These are phyloP conservation scores for Cadophora luteo-olivacea DNA, from an alignment of 2,329 filamentous ascomycete genomes.

Conservation along the genomic window DNA sequence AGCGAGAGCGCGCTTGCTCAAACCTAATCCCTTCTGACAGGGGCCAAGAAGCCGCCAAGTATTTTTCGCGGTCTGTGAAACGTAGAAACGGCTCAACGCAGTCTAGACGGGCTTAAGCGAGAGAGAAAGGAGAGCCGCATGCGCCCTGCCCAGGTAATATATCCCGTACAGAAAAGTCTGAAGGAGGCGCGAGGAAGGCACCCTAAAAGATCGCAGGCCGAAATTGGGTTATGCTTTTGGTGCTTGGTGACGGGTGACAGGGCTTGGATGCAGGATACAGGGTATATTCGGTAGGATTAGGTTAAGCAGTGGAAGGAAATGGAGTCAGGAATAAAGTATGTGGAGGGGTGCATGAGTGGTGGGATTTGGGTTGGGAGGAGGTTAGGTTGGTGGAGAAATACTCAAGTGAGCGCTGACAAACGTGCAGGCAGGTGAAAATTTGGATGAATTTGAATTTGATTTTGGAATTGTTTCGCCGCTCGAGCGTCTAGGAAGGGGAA, in stretches of 20 bases:
- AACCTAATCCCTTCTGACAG: not conserved
- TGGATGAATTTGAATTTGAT: too few relatives aligned
- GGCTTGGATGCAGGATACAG: not conserved
- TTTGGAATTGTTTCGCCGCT: too few relatives aligned
- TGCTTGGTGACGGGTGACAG: not conserved
- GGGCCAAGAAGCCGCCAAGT: not conserved
- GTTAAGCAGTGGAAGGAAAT: too few relatives aligned
- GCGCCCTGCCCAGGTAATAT: not conserved
- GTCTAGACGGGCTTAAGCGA: not conserved
- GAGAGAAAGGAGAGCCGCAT: not conserved
- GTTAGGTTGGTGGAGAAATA: not conserved
- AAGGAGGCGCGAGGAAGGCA: not conserved
- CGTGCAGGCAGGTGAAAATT: not conserved
- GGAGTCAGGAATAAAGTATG: not conserved
- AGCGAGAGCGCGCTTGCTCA: not conserved
- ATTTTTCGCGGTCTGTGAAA: not conserved
- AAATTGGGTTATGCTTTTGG: slow-evolving; percentile 1
- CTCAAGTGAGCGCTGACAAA: too few relatives aligned
- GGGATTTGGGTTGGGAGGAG: not conserved
- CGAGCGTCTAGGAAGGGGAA: too few relatives aligned
- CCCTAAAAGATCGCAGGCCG: not conserved
- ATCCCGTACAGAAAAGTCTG: not conserved
- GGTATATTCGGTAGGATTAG: too few relatives aligned
- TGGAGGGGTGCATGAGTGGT: not conserved
- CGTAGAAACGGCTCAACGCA: not conserved